phyloP scores from a whole-genome alignment of 129 eudicot genomes.

The sunflower (Helianthus annuus) region DNA sequence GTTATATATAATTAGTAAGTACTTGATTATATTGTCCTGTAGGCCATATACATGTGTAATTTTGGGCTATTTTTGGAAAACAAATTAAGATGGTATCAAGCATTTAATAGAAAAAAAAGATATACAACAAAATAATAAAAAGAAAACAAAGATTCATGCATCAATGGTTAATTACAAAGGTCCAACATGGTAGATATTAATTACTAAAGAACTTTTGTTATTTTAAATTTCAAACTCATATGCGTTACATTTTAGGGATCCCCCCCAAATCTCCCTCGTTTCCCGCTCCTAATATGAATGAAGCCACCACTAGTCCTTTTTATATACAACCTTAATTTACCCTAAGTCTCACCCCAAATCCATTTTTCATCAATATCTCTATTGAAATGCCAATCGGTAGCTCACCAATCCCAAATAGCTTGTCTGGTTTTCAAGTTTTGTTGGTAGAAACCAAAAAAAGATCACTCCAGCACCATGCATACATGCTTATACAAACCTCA shows the following conservation, averaged over 20 bases:
- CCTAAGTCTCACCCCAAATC: background rate
- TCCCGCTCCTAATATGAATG: background rate
- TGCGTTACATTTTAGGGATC: slow-evolving; percentile 1
- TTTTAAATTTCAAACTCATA: slow-evolving; percentile 8
- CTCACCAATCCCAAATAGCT: background rate
- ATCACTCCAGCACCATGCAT: slow-evolving; percentile 3
- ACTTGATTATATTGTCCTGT: no score
- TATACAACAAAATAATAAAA: background rate
- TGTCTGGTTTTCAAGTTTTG: slow-evolving; percentile 19
- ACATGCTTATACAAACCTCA: background rate
- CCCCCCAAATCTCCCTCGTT: background rate
- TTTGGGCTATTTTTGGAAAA: background rate
- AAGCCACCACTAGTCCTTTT: slow-evolving; percentile 3
- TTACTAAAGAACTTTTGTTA: slow-evolving; percentile 9
- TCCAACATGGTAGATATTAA: slow-evolving; percentile 9
- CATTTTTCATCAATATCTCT: background rate
- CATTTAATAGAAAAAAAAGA: background rate
- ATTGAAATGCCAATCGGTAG: background rate
- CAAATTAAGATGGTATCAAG: background rate
- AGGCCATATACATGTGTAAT: background rate
- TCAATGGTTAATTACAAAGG: background rate
- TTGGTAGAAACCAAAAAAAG: slow-evolving; percentile 6
- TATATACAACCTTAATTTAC: background rate
- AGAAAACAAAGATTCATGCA: slow-evolving; percentile 2
- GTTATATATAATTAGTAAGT: no score